Base-by-base conservation (phyloP, 108 stramenopile genomes). In the Craspedostauros australis region DNA sequence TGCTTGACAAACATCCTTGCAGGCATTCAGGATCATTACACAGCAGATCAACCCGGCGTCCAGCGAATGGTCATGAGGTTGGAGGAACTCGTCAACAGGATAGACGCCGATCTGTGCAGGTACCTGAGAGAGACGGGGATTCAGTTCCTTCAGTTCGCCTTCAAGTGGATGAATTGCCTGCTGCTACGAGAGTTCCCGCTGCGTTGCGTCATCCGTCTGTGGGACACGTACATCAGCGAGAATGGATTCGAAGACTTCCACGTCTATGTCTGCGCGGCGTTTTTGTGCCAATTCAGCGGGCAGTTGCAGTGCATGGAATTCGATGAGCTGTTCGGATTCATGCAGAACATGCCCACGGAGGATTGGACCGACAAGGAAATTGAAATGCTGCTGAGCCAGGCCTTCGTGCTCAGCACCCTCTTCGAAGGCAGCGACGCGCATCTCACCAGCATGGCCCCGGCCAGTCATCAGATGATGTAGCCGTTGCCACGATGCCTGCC, bases 81-180 rank as follows among this genome's bases (percentile, higher is more conserved):
- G 29, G 88, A 96, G 63, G 97, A 96, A 48, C 72, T 99, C 47
- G 86, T 96, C 20, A 73, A 73, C 46, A 75, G 98, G 19, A 92
- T 96, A 54, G 98, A 99, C 65, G 84, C 60, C 5, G 72, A 89
- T 46, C 70, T 98, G 20, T 81, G 84, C 42, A 19, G 57, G 5
- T 91, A 98, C 74, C 64, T 98, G 15, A 46, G 68, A 23, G 60
- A 75, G 4, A 73, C 71, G 25, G 86, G 87, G 5, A 77, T 98
- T 43, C 79, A 86, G 60, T 95, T 93, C 57, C 76, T 96, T 37
- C 96, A 98, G 65, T 96, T 99, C 62, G 86, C 94, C 44, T 96
- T 98, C 71, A 95, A 95, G 46, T 99, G 99, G 99, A 98, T 98
- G 94, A 99, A 98, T 76, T 98, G 97, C 62, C 62, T 98, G 37